Evolutionary conservation across 2,329 filamentous ascomycete genomes (phyloP).

Genomic region (Penicillium oxalicum): DNA sequence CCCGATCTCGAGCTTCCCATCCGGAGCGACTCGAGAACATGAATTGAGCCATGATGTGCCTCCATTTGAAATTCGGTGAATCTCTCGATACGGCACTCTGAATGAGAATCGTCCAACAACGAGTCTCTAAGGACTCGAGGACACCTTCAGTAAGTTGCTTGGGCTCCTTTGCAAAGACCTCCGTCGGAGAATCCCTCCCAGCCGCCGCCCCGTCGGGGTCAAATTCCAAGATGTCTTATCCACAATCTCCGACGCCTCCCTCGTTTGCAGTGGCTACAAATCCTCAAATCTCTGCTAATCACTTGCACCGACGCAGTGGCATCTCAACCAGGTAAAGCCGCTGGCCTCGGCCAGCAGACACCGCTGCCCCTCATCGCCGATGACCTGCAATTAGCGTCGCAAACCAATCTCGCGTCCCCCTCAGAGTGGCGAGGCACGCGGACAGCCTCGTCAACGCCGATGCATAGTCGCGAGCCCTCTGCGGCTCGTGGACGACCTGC

Average conservation of each 20-base stretch:
- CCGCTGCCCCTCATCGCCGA: constrained; percentile 39
- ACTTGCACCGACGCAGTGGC: constrained; percentile 24
- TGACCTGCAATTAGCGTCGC: constrained; percentile 33
- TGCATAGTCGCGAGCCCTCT: constrained; percentile 42
- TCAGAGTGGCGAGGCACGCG: constrained; percentile 34
- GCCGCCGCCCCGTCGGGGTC: no score
- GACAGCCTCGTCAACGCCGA: constrained; percentile 33
- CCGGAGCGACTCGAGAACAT: constrained; percentile 4
- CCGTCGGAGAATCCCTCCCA: no score
- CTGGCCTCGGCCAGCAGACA: constrained; percentile 34
- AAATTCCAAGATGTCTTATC: no score
- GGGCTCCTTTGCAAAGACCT: not conserved
- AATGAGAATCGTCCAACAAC: constrained; percentile 12
- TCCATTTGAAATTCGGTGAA: constrained; percentile 8
- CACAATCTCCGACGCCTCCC: no score
- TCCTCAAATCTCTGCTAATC: no score
- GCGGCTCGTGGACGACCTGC: constrained; percentile 38
- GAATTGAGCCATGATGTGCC: constrained; percentile 14
- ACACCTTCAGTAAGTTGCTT: constrained; percentile 8
- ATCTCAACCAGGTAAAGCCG: constrained; percentile 34
- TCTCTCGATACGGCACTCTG: constrained; percentile 13
- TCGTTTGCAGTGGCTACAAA: no score
- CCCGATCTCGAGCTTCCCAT: not conserved
- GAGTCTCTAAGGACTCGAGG: constrained; percentile 12
- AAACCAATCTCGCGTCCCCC: constrained; percentile 34